phyloP scores from a whole-genome alignment of 176 grass and related monocot species.

The Microstegium vimineum region DNA sequence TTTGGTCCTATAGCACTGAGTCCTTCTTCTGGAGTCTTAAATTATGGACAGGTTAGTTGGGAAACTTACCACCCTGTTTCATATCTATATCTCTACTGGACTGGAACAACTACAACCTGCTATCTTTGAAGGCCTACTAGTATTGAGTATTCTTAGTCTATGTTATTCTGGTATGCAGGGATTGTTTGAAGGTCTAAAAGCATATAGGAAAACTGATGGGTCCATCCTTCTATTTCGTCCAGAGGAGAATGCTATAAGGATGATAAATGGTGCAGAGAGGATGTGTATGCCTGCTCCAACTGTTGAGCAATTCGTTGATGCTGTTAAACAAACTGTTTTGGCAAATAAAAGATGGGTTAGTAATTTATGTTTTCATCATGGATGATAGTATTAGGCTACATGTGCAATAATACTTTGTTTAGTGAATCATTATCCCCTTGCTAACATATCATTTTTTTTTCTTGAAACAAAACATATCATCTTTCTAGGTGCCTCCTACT shows the following conservation, averaged over 20 bases:
- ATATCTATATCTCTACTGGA: background rate
- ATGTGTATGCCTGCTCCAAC: conserved; percentile 88
- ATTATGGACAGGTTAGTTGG: conserved; percentile 80
- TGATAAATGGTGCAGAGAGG: conserved; percentile 73
- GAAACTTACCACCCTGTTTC: background rate
- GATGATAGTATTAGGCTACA: too few species aligned
- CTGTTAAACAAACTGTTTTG: conserved; percentile 82
- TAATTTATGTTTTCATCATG: background rate
- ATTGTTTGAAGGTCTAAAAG: conserved; percentile 88
- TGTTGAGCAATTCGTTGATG: conserved; percentile 69
- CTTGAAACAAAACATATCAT: background rate
- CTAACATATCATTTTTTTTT: background rate
- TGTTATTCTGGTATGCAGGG: conserved; percentile 40
- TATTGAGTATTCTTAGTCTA: background rate
- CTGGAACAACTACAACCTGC: background rate
- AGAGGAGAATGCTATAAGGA: conserved; percentile 61
- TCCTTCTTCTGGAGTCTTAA: conserved; percentile 78
- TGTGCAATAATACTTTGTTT: background rate
- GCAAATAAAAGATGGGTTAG: conserved; percentile 87
- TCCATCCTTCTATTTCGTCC: conserved; percentile 73
- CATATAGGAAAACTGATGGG: conserved; percentile 79
- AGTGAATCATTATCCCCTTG: background rate
- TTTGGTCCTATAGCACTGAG: conserved; percentile 68
- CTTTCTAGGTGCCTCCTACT: conserved; percentile 70
- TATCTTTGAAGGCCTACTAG: background rate